Evolutionary conservation across 1,139 yeast species (phyloP), one percentile per base, ranked within the genome.

Genomic region (Blastobotrys malaysiensis): DNA sequence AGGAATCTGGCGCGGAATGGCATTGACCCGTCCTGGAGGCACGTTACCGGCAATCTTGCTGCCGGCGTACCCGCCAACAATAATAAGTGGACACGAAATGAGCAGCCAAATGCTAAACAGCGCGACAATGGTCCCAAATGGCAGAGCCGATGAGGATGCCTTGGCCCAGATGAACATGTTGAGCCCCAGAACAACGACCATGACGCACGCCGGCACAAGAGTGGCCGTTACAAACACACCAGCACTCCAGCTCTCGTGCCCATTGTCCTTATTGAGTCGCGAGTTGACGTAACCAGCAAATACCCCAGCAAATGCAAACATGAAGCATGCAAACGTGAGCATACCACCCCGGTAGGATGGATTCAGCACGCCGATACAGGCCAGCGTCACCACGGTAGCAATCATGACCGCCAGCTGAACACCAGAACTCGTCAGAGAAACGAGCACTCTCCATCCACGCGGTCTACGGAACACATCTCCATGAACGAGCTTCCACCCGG

Each of bases 101-200:
- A 84, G 67, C 52, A 85, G 76, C 70, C 88, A 85, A 51, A 83
- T 69, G 14, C 78, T 63, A 19, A 85, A 69, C 46, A 86, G 69
- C 1, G 80, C 77, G n/a, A 85, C 72, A 47, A 86, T 77, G 0
- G 91, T 83, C 9, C 87, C 84, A 61, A 88, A 84, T 9, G 96
- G 96, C 49, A 88, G 72, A 0, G 93, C 93, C 52, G 80, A 77
- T 0, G 95, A 83, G 0, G 95, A 84, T 57, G 84, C 85, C 63
- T 84, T 79, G 1, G 86, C 85, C 88, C 93, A 86, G 2, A 87
- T 83, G 55, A 88, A 79, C 58, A 81, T 73, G 67, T 88, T 88
- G 57, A 87, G 72, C 22, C 80, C 67, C 21, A 86, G 68, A 1
- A 86, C 75, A 2, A 82, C 72, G 1, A 79, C 58, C 57, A 87